Base-by-base conservation (phyloP, 2,329 filamentous ascomycete species). In the Periconia macrospinosa region DNA sequence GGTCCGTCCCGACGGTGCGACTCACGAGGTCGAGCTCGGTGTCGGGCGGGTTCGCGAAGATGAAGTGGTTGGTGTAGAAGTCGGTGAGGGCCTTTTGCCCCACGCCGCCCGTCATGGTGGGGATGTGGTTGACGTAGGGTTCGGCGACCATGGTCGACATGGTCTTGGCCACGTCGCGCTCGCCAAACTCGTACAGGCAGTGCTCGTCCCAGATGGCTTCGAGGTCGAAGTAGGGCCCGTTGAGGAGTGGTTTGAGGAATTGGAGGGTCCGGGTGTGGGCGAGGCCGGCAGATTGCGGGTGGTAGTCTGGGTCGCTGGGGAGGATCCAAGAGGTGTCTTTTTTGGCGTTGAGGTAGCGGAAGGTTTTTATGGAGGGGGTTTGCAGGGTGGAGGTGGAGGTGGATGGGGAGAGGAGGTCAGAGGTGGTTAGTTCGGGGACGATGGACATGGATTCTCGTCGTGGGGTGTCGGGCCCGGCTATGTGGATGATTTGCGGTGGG, bases 121-220 rank as follows among this genome's bases (percentile, higher is more conserved):
- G 86, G 1, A 91, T 79, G 66, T 92, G 87, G 66, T 92, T 92
- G 1, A 92, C 89, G 63, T 92, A 91, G 1, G 89, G 89, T 68
- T 91, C 85, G 45, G 86, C 79, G 1, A 91, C 88, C 89, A 92
- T 92, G 0, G 89, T 92, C n/a, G 79, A 80, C 89, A 92, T 92
- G 0, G 89, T 92, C 58, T 85, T 83, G 56, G 85, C 84, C 0
- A 91, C 88, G 2, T 83, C 84, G 11, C 88, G 81, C 51, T 86
- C 83, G 1, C 72, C 83, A 67, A 92, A 92, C 67, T 92, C 88
- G 60, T 82, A 88, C 42, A 81, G 80, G 0, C 86, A 89, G 68
- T 93, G 89, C 70, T 92, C 88, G 8, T 91, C 88, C 89, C 89
- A 93, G 46, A 92, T 86, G 1, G 81, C 80, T 66, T 92, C 90